phyloP scores from a whole-genome alignment of 345 rosid genomes.

The Angophora floribunda region DNA sequence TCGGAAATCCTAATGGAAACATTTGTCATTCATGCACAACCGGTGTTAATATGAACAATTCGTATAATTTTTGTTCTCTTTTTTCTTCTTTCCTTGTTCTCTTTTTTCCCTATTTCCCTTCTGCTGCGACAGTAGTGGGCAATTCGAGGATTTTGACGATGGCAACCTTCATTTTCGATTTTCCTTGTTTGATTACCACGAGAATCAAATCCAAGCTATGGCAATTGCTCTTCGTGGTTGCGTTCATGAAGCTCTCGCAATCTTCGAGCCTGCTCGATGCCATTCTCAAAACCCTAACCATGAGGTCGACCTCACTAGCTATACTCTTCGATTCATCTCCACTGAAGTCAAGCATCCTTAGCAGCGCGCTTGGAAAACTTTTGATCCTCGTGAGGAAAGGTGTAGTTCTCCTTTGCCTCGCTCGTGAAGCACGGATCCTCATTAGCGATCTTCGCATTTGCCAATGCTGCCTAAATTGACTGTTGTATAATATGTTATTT shows the following conservation, averaged over 20 bases:
- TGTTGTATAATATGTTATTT: neutral
- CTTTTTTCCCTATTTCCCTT: neutral
- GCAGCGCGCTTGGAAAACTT: slow-evolving; percentile 33
- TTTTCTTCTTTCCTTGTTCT: neutral
- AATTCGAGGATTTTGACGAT: slow-evolving; percentile 41
- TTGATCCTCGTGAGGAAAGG: slow-evolving; percentile 30
- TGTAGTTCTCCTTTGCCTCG: slow-evolving; percentile 32
- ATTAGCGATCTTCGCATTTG: slow-evolving; percentile 7
- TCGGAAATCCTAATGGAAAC: neutral
- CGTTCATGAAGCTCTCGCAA: slow-evolving; percentile 16
- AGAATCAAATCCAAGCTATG: slow-evolving; percentile 30
- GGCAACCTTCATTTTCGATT: slow-evolving; percentile 36
- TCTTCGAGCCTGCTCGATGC: slow-evolving; percentile 19
- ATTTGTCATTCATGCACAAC: accelerated
- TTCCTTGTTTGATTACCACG: slow-evolving; percentile 27
- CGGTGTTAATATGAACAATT: accelerated
- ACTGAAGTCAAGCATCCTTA: slow-evolving; percentile 24
- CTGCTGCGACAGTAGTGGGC: slow-evolving; percentile 22
- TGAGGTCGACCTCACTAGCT: slow-evolving; percentile 17
- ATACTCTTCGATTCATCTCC: neutral
- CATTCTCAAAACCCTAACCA: slow-evolving; percentile 29
- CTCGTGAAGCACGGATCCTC: slow-evolving; percentile 29
- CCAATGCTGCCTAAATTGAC: neutral
- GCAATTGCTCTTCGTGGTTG: slow-evolving; percentile 13
- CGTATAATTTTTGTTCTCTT: neutral